Evolutionary conservation across 371 early-diverging fungal species (phyloP), one percentile per base, ranked within the genome.

Genomic region (Syncephalastrum racemosum): DNA sequence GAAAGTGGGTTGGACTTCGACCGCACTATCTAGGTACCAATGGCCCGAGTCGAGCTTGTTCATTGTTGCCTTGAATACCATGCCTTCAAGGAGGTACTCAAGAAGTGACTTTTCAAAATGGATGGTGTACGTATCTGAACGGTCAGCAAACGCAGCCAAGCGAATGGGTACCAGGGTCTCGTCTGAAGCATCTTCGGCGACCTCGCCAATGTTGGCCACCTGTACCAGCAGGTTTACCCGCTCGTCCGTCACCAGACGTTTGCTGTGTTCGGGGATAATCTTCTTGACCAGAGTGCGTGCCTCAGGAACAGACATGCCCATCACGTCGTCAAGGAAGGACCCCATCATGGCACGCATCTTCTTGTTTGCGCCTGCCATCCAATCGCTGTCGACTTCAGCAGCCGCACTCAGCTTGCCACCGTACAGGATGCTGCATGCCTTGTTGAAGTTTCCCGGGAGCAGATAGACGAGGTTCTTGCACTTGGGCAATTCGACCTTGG

Each of bases 401-500:
- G 63, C 58, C 12, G 56, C 25, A n/a, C 68, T 52, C 13, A 51
- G 48, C 15, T 67, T 62, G n/a, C 79, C 78, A 22, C 65, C 75
- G 46, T 73, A 81, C 8, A 79, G n/a, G 1, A 70, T 19, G 15
- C 62, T 53, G 49, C 85, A 84, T 2, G 83, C 80, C 40, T 59
- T 70, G 50, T 80, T 80, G 47, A 73, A 82, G 5, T 61, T 58
- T 15, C 83, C 74, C 16, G 83, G 83, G 14, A 75, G 23, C 15
- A 56, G 50, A 3, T 25, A 56, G 27, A 64, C 69, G 50, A 73
- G 62, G 1, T 54, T 31, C 27, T 82, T 82, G 63, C 77, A 76
- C 23, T 59, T 62, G 0, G 85, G 85, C 10, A 84, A 46, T 44
- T 84, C 74, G 10, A 68, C 48, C 48, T 78, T 77, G 52, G 85